These are phyloP conservation scores for Saccharomycopsis fodiens DNA, from an alignment of 805 yeast species.

Conservation along the genomic window DNA sequence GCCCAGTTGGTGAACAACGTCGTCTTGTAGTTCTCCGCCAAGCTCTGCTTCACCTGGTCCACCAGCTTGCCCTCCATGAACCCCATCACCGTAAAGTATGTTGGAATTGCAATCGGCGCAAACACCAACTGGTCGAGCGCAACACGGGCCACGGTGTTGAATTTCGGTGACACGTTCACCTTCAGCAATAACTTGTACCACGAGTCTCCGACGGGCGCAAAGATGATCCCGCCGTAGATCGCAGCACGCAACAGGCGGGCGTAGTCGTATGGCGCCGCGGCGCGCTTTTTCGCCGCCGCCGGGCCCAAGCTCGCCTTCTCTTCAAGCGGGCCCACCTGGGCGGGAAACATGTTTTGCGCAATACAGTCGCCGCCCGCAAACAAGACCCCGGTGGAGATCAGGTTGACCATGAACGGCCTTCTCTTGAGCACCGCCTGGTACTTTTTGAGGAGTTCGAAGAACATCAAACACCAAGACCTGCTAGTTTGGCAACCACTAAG, in stretches of 20 bases:
- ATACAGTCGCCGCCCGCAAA: slow-evolving; percentile 72
- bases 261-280: slow-evolving; percentile 36
- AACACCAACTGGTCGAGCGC: slow-evolving; percentile 64
- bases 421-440: slow-evolving; percentile 25
- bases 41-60: slow-evolving; percentile 32
- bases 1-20: slow-evolving; percentile 72
- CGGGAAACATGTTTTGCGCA: slow-evolving; percentile 54
- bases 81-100: slow-evolving; percentile 64
- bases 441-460: slow-evolving; percentile 1
- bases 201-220: slow-evolving; percentile 65
- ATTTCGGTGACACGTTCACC: slow-evolving; percentile 27
- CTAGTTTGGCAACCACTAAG: too few relatives aligned
- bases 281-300: background rate
- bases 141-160: slow-evolving; percentile 35
- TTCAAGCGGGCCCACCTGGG: slow-evolving; percentile 19
- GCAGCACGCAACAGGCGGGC: slow-evolving; percentile 55
- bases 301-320: background rate
- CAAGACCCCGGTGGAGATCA: slow-evolving; percentile 46
- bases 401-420: slow-evolving; percentile 48
- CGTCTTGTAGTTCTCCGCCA: slow-evolving; percentile 49
- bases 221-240: slow-evolving; percentile 63
- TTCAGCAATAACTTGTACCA: slow-evolving; percentile 55
- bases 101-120: slow-evolving; percentile 73
- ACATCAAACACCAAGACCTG: too few relatives aligned
- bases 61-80: slow-evolving; percentile 47